phyloP scores from a whole-genome alignment of 2,329 filamentous ascomycete genomes.

The Fusarium virguliforme region DNA sequence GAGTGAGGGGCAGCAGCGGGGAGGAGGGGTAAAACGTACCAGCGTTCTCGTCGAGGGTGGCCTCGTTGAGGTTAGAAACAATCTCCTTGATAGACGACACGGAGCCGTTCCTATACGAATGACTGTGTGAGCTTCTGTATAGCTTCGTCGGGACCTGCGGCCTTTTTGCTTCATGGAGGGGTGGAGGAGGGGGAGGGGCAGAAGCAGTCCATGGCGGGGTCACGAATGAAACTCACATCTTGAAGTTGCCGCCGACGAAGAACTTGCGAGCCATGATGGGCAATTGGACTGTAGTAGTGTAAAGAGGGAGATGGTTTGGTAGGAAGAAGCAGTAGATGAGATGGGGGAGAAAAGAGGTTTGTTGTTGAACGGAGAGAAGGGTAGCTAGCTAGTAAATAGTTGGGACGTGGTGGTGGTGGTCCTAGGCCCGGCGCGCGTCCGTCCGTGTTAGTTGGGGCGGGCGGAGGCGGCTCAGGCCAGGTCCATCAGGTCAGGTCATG shows the following conservation, averaged over 20 bases:
- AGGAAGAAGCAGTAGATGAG: constrained; percentile 22
- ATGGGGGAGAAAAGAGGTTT: constrained; percentile 19
- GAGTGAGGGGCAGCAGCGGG: constrained; percentile 12
- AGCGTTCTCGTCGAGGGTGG: constrained; percentile 82
- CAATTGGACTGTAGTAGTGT: constrained; percentile 45
- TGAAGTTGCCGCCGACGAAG: constrained; percentile 99
- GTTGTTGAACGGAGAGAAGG: constrained; percentile 29
- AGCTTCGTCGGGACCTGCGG: constrained; percentile 45
- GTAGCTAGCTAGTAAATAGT: constrained; percentile 40
- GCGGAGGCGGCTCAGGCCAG: constrained; percentile 38
- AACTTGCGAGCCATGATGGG: constrained; percentile 93
- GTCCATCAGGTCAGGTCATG: constrained; percentile 42
- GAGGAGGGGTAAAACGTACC: constrained; percentile 67
- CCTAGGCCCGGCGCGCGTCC: constrained; percentile 6
- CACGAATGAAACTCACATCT: constrained; percentile 79
- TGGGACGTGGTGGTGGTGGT: constrained; percentile 17
- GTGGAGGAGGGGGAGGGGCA: constrained; percentile 32
- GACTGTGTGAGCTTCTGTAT: constrained; percentile 34
- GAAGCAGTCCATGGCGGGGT: constrained; percentile 48
- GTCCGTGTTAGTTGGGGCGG: constrained; percentile 38
- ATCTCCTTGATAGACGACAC: constrained; percentile 92
- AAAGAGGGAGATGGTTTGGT: constrained; percentile 7
- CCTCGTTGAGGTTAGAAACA: constrained; percentile 88
- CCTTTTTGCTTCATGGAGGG: constrained; percentile 49
- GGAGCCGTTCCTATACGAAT: constrained; percentile 85